Conservation (phyloP, 78 protist genomes). For the Pigoraptor vietnamica region DNA sequence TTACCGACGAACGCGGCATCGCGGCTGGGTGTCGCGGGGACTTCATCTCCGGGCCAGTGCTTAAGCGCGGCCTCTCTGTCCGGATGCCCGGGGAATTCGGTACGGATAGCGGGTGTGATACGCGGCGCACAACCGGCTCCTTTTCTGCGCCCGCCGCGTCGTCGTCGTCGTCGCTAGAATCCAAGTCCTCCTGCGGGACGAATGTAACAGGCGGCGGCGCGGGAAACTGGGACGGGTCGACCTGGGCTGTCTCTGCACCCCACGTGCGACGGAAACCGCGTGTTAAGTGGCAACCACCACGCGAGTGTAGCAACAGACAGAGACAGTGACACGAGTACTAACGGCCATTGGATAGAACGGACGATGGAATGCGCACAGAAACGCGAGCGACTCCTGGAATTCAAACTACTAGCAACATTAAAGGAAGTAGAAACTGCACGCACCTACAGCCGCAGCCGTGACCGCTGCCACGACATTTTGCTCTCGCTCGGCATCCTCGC, state of each 20-base stretch:
- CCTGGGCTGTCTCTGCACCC: neutral
- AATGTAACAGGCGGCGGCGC: neutral
- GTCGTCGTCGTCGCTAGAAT: neutral
- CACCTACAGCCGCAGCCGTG: neutral
- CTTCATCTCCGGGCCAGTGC: neutral
- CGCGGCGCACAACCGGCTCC: neutral
- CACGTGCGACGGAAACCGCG: no score
- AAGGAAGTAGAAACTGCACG: no score
- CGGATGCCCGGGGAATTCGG: no score
- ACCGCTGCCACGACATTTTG: neutral
- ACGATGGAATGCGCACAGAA: no score
- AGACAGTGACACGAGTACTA: neutral
- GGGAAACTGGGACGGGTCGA: neutral
- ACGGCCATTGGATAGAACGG: neutral
- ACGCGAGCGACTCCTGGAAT: no score
- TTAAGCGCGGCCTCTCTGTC: neutral
- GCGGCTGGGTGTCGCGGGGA: neutral
- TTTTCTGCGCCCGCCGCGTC: neutral
- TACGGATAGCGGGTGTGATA: neutral
- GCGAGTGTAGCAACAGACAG: neutral
- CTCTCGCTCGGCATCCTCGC: neutral
- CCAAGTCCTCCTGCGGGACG: no score
- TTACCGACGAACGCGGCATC: neutral
- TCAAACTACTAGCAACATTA: no score
- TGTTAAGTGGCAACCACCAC: neutral